A percentile compares a stretch with the other conserved stretches of the same genome.
Conservation (phyloP, 1,139 yeast genomes). For the Torulaspora pretoriensis region DNA sequence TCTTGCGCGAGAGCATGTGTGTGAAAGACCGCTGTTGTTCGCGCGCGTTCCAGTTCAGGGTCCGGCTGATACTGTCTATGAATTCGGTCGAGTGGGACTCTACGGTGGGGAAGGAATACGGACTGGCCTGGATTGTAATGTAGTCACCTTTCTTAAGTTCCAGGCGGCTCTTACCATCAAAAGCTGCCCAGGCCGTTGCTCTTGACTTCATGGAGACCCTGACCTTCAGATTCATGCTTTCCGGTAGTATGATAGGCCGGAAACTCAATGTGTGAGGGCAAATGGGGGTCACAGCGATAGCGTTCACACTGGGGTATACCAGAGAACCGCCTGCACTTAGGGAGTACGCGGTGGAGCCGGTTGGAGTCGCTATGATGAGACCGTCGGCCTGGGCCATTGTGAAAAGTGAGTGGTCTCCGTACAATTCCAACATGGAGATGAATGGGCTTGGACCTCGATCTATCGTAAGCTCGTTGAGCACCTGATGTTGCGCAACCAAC, state of each 20-base stretch:
- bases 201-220: slow-evolving; percentile 67
- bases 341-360: slow-evolving; percentile 90
- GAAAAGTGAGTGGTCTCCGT: slow-evolving; percentile 73
- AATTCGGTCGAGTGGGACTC: slow-evolving; percentile 71
- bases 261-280: slow-evolving; percentile 90
- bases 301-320: slow-evolving; percentile 86
- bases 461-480: slow-evolving; percentile 74
- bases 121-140: slow-evolving; percentile 71
- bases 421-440: slow-evolving; percentile 75
- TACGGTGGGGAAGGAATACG: slow-evolving; percentile 83
- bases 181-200: slow-evolving; percentile 83
- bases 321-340: slow-evolving; percentile 87
- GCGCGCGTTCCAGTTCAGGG: slow-evolving; percentile 81
- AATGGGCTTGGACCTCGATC: slow-evolving; percentile 89
- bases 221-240: slow-evolving; percentile 73
- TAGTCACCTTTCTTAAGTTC: slow-evolving; percentile 71
- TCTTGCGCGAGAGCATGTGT: slow-evolving; percentile 33
- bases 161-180: slow-evolving; percentile 77
- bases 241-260: slow-evolving; percentile 82
- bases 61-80: slow-evolving; percentile 76
- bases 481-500: slow-evolving; percentile 68
- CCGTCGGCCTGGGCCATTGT: slow-evolving; percentile 94
- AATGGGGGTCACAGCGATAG: slow-evolving; percentile 84
- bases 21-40: slow-evolving; percentile 76
- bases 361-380: slow-evolving; percentile 80